A percentile compares a stretch with the other conserved stretches of the same genome.
These are phyloP conservation scores for Carex sylvatica DNA, from an alignment of 202 grass and related monocot genomes.

Conservation along the genomic window DNA sequence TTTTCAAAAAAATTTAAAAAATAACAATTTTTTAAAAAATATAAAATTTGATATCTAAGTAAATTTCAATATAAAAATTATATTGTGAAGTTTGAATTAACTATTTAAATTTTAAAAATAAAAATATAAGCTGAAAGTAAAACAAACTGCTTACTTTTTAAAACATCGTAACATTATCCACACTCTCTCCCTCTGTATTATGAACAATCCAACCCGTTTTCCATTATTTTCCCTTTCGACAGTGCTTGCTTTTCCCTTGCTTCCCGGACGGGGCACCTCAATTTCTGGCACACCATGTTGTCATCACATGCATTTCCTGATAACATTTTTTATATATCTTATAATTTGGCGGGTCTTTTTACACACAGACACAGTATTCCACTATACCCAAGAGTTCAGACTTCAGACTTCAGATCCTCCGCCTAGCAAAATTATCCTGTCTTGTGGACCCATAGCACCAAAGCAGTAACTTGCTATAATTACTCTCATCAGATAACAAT, in stretches of 20 bases:
- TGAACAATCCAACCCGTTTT: no score
- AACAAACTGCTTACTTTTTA: no score
- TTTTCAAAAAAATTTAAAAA: no score
- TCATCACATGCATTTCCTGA: neutral
- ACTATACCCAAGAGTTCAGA: neutral
- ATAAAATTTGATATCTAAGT: no score
- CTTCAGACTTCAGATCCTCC: neutral
- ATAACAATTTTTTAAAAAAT: no score
- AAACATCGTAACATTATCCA: no score
- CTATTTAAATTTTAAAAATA: no score
- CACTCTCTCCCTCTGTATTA: no score
- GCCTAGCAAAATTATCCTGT: neutral
- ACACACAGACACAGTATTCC: neutral
- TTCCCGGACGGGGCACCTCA: neutral
- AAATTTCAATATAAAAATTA: no score
- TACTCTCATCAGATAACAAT: neutral
- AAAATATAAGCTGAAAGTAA: no score
- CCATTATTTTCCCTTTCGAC: neutral
- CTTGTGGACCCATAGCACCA: neutral
- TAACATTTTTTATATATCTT: neutral
- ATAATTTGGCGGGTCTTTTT: constrained; percentile 8
- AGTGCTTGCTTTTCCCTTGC: neutral
- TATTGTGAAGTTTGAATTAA: no score
- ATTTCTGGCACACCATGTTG: neutral
- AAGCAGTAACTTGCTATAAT: neutral